Percentiles rank a stretch among this genome's conserved stretches.
These are phyloP conservation scores for Pilaira anomala DNA, from an alignment of 192 early-diverging fungal species.

Conservation along the genomic window DNA sequence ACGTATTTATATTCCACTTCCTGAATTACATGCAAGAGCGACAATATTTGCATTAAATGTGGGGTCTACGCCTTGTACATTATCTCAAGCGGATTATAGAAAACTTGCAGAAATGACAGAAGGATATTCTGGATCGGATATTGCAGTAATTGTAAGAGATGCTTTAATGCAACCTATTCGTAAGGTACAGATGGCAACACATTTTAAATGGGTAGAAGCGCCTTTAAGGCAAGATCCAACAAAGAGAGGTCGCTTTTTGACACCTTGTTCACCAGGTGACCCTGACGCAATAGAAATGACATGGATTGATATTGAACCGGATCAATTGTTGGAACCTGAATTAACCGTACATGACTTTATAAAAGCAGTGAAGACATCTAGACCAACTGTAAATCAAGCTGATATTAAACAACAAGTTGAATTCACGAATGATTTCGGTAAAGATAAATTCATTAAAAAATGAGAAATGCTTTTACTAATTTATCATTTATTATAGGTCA, in stretches of 20 bases:
- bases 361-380: conserved; percentile 68
- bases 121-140: conserved; percentile 95
- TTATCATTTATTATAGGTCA: background rate
- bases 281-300: conserved; percentile 79
- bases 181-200: conserved; percentile 91
- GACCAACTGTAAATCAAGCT: conserved; percentile 79
- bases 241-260: conserved; percentile 58
- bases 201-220: conserved; percentile 78
- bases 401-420: conserved; percentile 81
- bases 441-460: background rate
- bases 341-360: conserved; percentile 83
- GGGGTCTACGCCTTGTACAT: conserved; percentile 83
- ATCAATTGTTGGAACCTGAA: conserved; percentile 89
- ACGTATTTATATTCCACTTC: conserved; percentile 97
- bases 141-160: conserved; percentile 89
- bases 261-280: conserved; percentile 94
- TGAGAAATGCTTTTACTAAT: background rate
- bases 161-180: conserved; percentile 96
- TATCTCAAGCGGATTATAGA: conserved; percentile 70
- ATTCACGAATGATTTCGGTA: conserved; percentile 86
- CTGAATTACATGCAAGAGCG: conserved; percentile 81
- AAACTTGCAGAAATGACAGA: conserved; percentile 78
- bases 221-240: conserved; percentile 53
- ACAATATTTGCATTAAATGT: conserved; percentile 93
- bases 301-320: conserved; percentile 78